phyloP scores from a whole-genome alignment of 352 stramenopile species.

The Globisporangium cystogenes region DNA sequence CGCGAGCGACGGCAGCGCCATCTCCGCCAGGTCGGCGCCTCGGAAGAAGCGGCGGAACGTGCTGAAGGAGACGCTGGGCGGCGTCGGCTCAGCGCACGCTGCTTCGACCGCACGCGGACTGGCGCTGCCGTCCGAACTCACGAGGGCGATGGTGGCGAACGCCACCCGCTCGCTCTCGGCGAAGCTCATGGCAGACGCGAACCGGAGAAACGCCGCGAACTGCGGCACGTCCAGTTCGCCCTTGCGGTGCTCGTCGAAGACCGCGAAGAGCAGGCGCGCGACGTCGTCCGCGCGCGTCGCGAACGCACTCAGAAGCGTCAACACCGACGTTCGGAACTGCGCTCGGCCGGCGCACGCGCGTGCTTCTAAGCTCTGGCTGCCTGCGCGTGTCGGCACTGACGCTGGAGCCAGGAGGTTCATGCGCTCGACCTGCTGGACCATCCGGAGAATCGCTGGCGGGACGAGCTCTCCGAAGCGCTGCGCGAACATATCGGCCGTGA shows the following conservation, averaged over 20 bases:
- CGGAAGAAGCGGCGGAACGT: slow-evolving; percentile 21
- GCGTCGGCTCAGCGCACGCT: neutral
- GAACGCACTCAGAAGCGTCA: slow-evolving; percentile 29
- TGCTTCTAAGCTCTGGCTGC: neutral
- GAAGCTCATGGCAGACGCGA: slow-evolving; percentile 5
- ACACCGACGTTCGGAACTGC: slow-evolving; percentile 17
- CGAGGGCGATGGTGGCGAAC: slow-evolving; percentile 1
- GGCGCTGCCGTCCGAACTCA: slow-evolving; percentile 7
- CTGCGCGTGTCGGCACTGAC: neutral
- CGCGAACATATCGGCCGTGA: slow-evolving; percentile 5
- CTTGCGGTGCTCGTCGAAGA: slow-evolving; percentile 31
- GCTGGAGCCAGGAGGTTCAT: neutral
- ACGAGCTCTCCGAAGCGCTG: slow-evolving; percentile 6
- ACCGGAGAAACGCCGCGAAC: slow-evolving; percentile 17
- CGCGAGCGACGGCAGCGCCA: slow-evolving; percentile 4
- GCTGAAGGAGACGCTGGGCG: slow-evolving; percentile 11
- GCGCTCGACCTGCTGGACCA: slow-evolving; percentile 1
- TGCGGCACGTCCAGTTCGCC: slow-evolving; percentile 18
- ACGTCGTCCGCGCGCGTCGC: slow-evolving; percentile 20
- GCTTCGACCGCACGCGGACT: neutral
- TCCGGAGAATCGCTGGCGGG: neutral
- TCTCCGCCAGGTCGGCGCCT: neutral
- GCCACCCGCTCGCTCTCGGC: slow-evolving; percentile 17
- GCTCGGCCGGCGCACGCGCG: neutral
- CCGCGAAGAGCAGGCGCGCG: slow-evolving; percentile 31